Conservation (phyloP, 352 stramenopile species). For the Phytopythium cucurbitacearum region DNA sequence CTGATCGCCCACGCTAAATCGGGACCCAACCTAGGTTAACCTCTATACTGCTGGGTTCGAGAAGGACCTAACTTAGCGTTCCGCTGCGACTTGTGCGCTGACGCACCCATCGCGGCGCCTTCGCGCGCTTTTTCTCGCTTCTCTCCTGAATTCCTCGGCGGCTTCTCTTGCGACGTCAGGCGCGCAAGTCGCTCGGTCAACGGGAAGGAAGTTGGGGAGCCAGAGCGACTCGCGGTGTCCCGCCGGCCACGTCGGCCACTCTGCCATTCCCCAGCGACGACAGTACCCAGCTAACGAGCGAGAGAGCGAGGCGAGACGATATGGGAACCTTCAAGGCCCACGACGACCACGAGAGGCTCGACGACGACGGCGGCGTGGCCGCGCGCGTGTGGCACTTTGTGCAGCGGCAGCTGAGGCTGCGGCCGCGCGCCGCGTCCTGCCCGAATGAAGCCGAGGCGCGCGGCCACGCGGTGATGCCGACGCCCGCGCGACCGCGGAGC, state of each 20-base stretch:
- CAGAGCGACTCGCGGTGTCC: no score
- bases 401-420: conserved; percentile 30
- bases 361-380: conserved; percentile 18
- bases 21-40: neutral
- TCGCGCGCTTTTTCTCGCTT: conserved; percentile 4
- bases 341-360: neutral
- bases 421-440: conserved; percentile 24
- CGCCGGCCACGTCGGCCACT: no score
- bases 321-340: neutral
- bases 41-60: neutral
- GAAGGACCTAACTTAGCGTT: neutral
- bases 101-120: neutral
- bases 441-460: conserved; percentile 15
- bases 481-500: conserved; percentile 3
- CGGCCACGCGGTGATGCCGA: neutral
- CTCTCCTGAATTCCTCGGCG: neutral
- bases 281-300: no score
- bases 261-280: no score
- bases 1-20: neutral
- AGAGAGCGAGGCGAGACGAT: no score
- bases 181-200: no score
- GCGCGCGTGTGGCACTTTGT: conserved; percentile 33
- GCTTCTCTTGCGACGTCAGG: no score
- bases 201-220: no score
- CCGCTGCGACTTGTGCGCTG: conserved; percentile 1